Evolutionary conservation across 1,284 basidiomycete genomes (phyloP).

Genomic region (Entoloma clypeatum): DNA sequence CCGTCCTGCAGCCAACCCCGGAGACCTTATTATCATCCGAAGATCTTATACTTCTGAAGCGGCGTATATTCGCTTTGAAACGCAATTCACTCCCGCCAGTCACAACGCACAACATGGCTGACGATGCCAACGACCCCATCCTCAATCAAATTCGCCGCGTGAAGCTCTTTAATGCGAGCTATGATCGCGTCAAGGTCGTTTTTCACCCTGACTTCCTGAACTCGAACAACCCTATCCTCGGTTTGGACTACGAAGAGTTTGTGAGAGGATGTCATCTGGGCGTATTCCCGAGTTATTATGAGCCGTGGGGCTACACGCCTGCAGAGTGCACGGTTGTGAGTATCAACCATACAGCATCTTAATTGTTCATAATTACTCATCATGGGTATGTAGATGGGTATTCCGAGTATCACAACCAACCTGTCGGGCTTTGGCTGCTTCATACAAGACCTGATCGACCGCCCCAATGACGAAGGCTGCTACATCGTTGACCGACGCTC

Average conservation of each 20-base stretch:
- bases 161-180: slow-evolving; percentile 80
- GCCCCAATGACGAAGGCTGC: slow-evolving; percentile 81
- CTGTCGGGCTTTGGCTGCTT: slow-evolving; percentile 97
- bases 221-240: slow-evolving; percentile 95
- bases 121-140: slow-evolving; percentile 90
- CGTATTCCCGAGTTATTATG: slow-evolving; percentile 96
- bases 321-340: slow-evolving; percentile 81
- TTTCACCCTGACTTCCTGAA: slow-evolving; percentile 99
- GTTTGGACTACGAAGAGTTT: slow-evolving; percentile 98
- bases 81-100: slow-evolving; percentile 91
- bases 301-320: slow-evolving; percentile 90
- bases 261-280: slow-evolving; percentile 97
- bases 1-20: slow-evolving; percentile 65
- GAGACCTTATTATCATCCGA: slow-evolving; percentile 78
- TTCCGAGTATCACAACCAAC: slow-evolving; percentile 96
- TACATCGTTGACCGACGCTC: slow-evolving; percentile 94
- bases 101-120: slow-evolving; percentile 97
- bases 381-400: slow-evolving; percentile 75
- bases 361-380: neutral
- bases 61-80: slow-evolving; percentile 94
- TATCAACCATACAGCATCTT: slow-evolving; percentile 17
- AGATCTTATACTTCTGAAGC: slow-evolving; percentile 94
- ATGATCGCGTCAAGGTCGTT: slow-evolving; percentile 89
- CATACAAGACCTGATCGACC: slow-evolving; percentile 98
- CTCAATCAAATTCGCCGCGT: slow-evolving; percentile 93